Percentiles rank a stretch among this genome's conserved stretches.
phyloP scores from a whole-genome alignment of 2,329 filamentous ascomycete species.

The Trichocomaceae sp. region DNA sequence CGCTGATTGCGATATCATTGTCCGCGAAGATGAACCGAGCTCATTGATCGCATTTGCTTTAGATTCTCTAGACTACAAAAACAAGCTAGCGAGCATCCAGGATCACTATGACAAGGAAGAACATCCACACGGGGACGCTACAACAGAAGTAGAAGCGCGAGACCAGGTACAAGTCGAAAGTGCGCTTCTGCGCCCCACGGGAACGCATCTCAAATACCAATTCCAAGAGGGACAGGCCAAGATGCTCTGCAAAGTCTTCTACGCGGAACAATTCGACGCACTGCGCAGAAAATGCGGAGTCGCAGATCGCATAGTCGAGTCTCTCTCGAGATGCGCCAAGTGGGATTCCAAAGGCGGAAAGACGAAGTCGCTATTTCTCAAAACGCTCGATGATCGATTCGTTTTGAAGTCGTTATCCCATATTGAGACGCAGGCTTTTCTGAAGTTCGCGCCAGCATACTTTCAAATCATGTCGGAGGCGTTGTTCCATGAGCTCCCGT shows the following conservation, averaged over 20 bases:
- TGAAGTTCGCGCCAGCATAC: conserved; percentile 92
- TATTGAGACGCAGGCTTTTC: conserved; percentile 87
- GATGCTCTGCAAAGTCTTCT: conserved; percentile 98
- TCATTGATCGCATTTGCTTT: conserved; percentile 92
- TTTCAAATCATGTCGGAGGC: conserved; percentile 97
- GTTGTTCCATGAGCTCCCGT: conserved; percentile 88
- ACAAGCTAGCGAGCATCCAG: conserved; percentile 59
- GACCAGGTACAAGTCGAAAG: conserved; percentile 74
- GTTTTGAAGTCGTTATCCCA: conserved; percentile 87
- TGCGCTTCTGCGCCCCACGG: conserved; percentile 73
- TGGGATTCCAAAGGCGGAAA: conserved; percentile 98
- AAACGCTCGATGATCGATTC: conserved; percentile 89
- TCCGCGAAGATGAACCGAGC: conserved; percentile 93
- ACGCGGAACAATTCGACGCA: conserved; percentile 95
- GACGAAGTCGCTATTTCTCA: conserved; percentile 93
- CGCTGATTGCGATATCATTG: conserved; percentile 92
- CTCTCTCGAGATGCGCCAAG: conserved; percentile 87
- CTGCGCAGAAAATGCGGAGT: conserved; percentile 88
- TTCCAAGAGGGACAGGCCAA: conserved; percentile 90
- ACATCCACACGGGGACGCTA: conserved; percentile 19
- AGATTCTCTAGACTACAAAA: conserved; percentile 77
- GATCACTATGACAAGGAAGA: conserved; percentile 28
- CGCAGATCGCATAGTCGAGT: conserved; percentile 89
- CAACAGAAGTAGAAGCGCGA: conserved; percentile 35
- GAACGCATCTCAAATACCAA: conserved; percentile 91